A percentile compares a stretch with the other conserved stretches of the same genome.
phyloP scores from a whole-genome alignment of 495 filamentous ascomycete genomes.

The Rhizodiscina lignyota region DNA sequence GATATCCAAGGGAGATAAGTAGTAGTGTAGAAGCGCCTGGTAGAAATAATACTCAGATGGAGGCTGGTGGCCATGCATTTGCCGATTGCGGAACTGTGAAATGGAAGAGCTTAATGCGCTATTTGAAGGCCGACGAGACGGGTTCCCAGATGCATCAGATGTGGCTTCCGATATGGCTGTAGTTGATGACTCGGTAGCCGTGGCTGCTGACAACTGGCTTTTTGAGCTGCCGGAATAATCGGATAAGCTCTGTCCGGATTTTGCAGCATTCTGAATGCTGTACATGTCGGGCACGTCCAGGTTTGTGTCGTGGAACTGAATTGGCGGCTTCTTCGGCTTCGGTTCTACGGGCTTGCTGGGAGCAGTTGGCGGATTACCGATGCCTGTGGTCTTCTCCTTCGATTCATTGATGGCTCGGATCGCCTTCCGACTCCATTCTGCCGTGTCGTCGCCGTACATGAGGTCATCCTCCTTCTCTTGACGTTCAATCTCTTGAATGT shows the following conservation, averaged over 20 bases:
- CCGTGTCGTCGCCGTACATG: constrained; percentile 77
- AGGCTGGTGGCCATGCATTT: constrained; percentile 17
- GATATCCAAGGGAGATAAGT: constrained; percentile 86
- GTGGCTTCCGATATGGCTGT: background rate
- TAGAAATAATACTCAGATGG: constrained; percentile 66
- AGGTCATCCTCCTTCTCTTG: constrained; percentile 83
- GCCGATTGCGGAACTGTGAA: constrained; percentile 24
- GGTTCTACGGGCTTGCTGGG: constrained; percentile 33
- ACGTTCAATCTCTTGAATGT: constrained; percentile 53
- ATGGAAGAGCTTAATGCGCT: constrained; percentile 13
- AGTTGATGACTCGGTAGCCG: no score
- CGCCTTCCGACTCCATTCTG: constrained; percentile 76
- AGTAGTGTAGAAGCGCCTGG: constrained; percentile 75
- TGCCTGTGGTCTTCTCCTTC: constrained; percentile 52
- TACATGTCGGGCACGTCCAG: constrained; percentile 40
- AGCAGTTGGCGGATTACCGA: constrained; percentile 50
- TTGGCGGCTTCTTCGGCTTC: constrained; percentile 28
- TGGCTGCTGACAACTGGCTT: no score
- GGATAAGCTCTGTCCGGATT: constrained; percentile 23
- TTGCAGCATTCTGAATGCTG: constrained; percentile 27
- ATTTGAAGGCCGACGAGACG: constrained; percentile 6
- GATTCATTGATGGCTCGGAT: constrained; percentile 50
- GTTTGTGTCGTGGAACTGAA: constrained; percentile 26
- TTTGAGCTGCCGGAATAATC: background rate
- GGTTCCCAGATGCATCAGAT: background rate